Evolutionary conservation across 2,329 filamentous ascomycete species (phyloP).

Genomic region (Tolypocladium paradoxum): DNA sequence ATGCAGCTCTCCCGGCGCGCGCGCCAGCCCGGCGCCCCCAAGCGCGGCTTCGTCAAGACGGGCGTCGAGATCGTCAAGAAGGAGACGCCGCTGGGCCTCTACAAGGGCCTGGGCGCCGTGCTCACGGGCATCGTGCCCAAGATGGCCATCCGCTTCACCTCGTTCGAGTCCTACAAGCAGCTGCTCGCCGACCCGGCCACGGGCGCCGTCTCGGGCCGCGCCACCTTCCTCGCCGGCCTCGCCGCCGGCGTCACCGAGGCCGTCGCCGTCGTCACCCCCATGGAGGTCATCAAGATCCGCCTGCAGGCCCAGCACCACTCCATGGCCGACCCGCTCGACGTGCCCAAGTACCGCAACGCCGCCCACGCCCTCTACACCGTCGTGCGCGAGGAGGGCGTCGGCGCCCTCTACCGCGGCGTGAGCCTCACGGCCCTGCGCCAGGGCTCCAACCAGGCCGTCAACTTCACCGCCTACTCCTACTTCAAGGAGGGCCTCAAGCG

Average conservation of each 20-base stretch:
- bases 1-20: slow-evolving; percentile 95
- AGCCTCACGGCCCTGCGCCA: slow-evolving; percentile 87
- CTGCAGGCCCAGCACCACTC: slow-evolving; percentile 96
- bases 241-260: slow-evolving; percentile 92
- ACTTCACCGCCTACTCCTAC: slow-evolving; percentile 96
- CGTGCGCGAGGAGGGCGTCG: slow-evolving; percentile 77
- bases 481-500: slow-evolving; percentile 70
- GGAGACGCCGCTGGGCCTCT: slow-evolving; percentile 86
- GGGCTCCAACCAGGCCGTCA: slow-evolving; percentile 94
- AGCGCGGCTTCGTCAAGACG: slow-evolving; percentile 79
- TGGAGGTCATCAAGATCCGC: slow-evolving; percentile 99
- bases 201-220: slow-evolving; percentile 56
- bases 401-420: slow-evolving; percentile 86
- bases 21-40: slow-evolving; percentile 69
- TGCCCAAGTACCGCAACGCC: slow-evolving; percentile 95
- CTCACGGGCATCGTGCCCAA: slow-evolving; percentile 95
- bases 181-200: slow-evolving; percentile 58
- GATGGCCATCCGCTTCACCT: slow-evolving; percentile 98
- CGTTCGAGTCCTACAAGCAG: slow-evolving; percentile 93
- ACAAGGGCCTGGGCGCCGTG: slow-evolving; percentile 97
- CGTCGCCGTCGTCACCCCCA: slow-evolving; percentile 90
- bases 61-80: slow-evolving; percentile 77
- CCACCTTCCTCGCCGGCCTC: slow-evolving; percentile 69
- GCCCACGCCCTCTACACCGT: slow-evolving; percentile 78
- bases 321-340: slow-evolving; percentile 91